Conservation (phyloP, 1,139 yeast species). For the Taphrina sp. region DNA sequence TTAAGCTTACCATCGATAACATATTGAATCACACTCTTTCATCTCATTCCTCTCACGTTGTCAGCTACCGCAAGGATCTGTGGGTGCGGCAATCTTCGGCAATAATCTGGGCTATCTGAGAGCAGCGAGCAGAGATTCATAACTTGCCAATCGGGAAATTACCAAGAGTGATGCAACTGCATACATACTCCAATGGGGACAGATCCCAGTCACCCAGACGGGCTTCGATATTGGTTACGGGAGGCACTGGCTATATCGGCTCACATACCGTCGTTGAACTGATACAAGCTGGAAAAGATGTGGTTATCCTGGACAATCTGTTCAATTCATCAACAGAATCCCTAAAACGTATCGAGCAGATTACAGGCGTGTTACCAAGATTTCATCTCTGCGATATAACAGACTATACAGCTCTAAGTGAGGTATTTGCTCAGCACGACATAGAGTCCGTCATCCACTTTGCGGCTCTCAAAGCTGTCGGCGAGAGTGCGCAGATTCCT, state of each 20-base stretch:
- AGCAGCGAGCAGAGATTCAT: too few relatives aligned
- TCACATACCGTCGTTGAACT: slow-evolving; percentile 74
- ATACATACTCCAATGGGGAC: too few relatives aligned
- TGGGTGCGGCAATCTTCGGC: too few relatives aligned
- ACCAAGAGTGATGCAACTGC: too few relatives aligned
- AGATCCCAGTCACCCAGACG: too few relatives aligned
- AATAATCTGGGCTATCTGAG: too few relatives aligned
- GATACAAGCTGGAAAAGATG: slow-evolving; percentile 62
- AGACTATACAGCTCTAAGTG: slow-evolving; percentile 51
- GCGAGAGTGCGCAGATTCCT: slow-evolving; percentile 75
- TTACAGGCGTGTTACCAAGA: slow-evolving; percentile 49
- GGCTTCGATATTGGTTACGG: slow-evolving; percentile 66
- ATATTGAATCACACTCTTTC: too few relatives aligned
- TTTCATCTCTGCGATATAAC: slow-evolving; percentile 62
- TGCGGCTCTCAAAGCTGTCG: slow-evolving; percentile 86
- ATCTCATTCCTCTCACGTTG: too few relatives aligned
- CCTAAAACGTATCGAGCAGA: slow-evolving; percentile 60
- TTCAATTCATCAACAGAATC: slow-evolving; percentile 69
- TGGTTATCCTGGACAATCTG: slow-evolving; percentile 69
- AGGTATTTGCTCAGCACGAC: slow-evolving; percentile 53
- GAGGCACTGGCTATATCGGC: slow-evolving; percentile 87
- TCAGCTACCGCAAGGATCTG: too few relatives aligned
- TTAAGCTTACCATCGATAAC: too few relatives aligned
- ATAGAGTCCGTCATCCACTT: slow-evolving; percentile 70
- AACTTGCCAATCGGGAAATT: too few relatives aligned